phyloP scores from a whole-genome alignment of 2,329 filamentous ascomycete genomes.

The Bertia moriformis region DNA sequence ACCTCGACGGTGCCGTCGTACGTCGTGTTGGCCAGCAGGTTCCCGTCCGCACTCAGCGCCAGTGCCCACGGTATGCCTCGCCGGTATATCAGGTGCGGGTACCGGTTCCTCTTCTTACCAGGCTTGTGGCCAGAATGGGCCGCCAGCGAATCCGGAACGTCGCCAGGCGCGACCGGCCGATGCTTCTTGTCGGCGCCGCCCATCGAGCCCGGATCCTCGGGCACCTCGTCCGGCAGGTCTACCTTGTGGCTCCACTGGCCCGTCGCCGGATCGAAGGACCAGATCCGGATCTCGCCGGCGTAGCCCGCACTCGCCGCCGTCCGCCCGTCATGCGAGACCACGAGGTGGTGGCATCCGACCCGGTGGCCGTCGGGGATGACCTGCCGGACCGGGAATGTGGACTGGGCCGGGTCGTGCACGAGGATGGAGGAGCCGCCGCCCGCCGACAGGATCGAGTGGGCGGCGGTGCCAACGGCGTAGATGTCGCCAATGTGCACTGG shows the following conservation, averaged over 20 bases:
- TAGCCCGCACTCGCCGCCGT: slow-evolving; percentile 76
- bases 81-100: too few relatives aligned
- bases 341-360: slow-evolving; percentile 82
- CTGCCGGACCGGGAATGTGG: slow-evolving; percentile 65
- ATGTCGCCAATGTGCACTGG: too few relatives aligned
- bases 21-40: slow-evolving; percentile 73
- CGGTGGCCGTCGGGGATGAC: slow-evolving; percentile 68
- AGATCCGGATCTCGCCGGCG: slow-evolving; percentile 74
- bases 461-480: slow-evolving; percentile 67
- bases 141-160: too few relatives aligned
- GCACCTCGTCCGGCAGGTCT: slow-evolving; percentile 8
- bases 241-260: background rate
- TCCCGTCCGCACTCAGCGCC: slow-evolving; percentile 69
- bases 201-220: slow-evolving; percentile 36
- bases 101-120: too few relatives aligned
- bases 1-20: slow-evolving; percentile 80
- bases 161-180: too few relatives aligned
- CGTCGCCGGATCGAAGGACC: slow-evolving; percentile 40
- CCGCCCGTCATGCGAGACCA: slow-evolving; percentile 52
- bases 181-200: too few relatives aligned
- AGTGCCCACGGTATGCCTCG: slow-evolving; percentile 89
- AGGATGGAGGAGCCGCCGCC: slow-evolving; percentile 74
- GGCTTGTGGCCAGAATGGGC: too few relatives aligned
- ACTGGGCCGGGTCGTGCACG: slow-evolving; percentile 59
- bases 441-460: slow-evolving; percentile 61